Evolutionary conservation across 345 rosid genomes (phyloP).

Genomic region (Microcos paniculata): DNA sequence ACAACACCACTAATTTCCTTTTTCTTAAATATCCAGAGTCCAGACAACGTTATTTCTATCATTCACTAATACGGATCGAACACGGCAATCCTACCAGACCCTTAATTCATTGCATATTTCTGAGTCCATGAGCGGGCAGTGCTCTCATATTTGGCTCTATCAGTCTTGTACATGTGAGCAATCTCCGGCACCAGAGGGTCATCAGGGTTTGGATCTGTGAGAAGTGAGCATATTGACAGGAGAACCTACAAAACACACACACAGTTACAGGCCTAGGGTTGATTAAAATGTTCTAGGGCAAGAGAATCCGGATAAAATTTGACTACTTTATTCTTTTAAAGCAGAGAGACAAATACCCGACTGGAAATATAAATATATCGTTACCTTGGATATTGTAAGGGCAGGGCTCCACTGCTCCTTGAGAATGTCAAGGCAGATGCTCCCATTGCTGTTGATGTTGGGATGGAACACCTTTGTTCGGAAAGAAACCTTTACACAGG

Average conservation of each 20-base stretch:
- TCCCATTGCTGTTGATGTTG: constrained; percentile 68
- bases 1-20: neutral
- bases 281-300: neutral
- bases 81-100: neutral
- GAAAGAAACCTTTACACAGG: constrained; percentile 50
- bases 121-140: constrained; percentile 73
- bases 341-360: too few species aligned
- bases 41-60: constrained; percentile 29
- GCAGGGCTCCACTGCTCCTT: constrained; percentile 84
- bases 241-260: constrained; percentile 45
- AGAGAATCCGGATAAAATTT: neutral
- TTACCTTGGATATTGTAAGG: constrained; percentile 67
- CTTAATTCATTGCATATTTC: constrained; percentile 65
- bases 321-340: too few species aligned
- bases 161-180: constrained; percentile 68
- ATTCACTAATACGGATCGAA: constrained; percentile 24
- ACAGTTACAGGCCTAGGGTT: too few species aligned
- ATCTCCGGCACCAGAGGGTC: constrained; percentile 74
- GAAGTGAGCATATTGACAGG: constrained; percentile 66
- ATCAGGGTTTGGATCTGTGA: constrained; percentile 74
- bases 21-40: constrained; percentile 4
- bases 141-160: constrained; percentile 60
- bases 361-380: neutral
- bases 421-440: constrained; percentile 74
- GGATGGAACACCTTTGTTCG: constrained; percentile 75